These are phyloP conservation scores for Mortierella claussenii DNA, from an alignment of 192 early-diverging fungal species.

Conservation along the genomic window DNA sequence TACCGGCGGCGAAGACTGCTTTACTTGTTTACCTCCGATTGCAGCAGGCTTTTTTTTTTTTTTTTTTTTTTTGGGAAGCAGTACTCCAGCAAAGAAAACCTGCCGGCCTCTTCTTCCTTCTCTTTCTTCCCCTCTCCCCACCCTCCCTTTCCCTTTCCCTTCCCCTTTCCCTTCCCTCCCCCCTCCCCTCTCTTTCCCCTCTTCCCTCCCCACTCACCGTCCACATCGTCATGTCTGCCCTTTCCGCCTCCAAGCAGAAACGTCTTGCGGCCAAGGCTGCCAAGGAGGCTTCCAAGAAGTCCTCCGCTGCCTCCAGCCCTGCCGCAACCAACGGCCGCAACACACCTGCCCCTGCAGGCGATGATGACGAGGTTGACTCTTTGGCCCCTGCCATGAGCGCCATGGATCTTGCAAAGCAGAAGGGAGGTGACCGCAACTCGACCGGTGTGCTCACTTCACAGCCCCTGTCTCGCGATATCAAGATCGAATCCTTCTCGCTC, in stretches of 20 bases:
- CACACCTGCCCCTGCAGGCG: slow-evolving; percentile 26
- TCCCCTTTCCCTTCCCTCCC: slow-evolving; percentile 21
- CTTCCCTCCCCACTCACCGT: slow-evolving; percentile 1
- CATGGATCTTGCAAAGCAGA: slow-evolving; percentile 65
- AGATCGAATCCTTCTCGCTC: slow-evolving; percentile 95
- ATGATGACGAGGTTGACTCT: slow-evolving; percentile 37
- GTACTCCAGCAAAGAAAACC: no score
- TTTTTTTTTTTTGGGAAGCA: no score
- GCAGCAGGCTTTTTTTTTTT: no score
- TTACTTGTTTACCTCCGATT: no score
- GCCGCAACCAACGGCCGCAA: slow-evolving; percentile 40
- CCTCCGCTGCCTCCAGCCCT: slow-evolving; percentile 49
- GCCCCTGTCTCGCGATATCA: slow-evolving; percentile 92
- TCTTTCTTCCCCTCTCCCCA: neutral
- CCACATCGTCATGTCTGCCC: slow-evolving; percentile 36
- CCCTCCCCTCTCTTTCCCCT: slow-evolving; percentile 6
- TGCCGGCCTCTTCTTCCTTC: slow-evolving; percentile 3
- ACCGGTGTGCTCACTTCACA: slow-evolving; percentile 94
- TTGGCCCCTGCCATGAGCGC: slow-evolving; percentile 38
- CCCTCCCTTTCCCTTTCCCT: neutral
- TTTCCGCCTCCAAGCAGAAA: slow-evolving; percentile 82
- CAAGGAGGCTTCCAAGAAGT: slow-evolving; percentile 58
- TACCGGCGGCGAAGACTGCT: no score
- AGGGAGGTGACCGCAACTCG: slow-evolving; percentile 84
- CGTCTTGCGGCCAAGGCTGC: slow-evolving; percentile 80